phyloP scores from a whole-genome alignment of 2,329 filamentous ascomycete genomes.

The Tothia fuscella region DNA sequence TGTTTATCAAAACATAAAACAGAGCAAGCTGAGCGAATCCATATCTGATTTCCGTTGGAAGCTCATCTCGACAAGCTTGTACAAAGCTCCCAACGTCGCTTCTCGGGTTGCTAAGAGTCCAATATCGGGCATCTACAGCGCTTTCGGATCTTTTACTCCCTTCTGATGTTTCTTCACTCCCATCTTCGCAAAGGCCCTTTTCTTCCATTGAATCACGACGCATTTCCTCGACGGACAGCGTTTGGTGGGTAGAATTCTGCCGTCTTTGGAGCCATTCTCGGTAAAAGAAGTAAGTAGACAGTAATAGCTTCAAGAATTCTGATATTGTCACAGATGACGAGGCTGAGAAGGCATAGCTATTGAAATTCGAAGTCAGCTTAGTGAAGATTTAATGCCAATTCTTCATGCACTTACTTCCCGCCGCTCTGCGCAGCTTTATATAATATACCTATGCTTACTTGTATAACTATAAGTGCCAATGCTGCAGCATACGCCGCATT shows the following conservation, averaged over 20 bases:
- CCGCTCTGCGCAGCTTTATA: conserved; percentile 21
- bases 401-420: not conserved
- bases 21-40: conserved; percentile 23
- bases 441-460: conserved; percentile 26
- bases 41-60: conserved; percentile 20
- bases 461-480: conserved; percentile 23
- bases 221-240: conserved; percentile 11
- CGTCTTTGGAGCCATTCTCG: conserved; percentile 16
- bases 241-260: not conserved
- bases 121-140: no score
- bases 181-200: no score
- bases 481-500: conserved; percentile 17
- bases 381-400: not conserved
- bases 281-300: conserved; percentile 21
- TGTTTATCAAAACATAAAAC: conserved; percentile 26
- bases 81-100: no score
- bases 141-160: conserved; percentile 11
- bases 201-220: not conserved
- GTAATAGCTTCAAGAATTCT: conserved; percentile 22
- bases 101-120: no score
- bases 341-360: conserved; percentile 20
- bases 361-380: conserved; percentile 12
- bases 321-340: conserved; percentile 23
- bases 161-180: no score
- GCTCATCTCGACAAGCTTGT: no score